These are phyloP conservation scores for Blakeslea trispora DNA, from an alignment of 371 early-diverging fungal species.

Conservation along the genomic window DNA sequence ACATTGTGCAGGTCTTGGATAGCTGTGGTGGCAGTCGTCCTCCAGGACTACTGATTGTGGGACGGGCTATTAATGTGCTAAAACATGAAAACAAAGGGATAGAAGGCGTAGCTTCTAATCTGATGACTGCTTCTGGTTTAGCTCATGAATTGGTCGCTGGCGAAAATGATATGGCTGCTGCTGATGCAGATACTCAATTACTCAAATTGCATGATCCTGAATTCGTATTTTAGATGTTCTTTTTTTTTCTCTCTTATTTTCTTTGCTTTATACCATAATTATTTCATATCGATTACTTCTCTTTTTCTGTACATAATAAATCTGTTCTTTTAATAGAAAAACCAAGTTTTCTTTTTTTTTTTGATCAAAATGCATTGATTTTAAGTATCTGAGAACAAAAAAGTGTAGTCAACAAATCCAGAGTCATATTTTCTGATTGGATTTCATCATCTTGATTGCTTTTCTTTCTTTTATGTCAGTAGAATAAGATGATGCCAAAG, in stretches of 20 bases:
- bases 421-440: not conserved
- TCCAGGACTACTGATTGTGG: constrained; percentile 73
- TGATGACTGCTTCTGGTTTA: constrained; percentile 24
- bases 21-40: constrained; percentile 72
- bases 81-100: constrained; percentile 35
- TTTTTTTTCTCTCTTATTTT: no score
- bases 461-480: no score
- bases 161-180: not conserved
- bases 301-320: constrained; percentile 4
- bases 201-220: constrained; percentile 50
- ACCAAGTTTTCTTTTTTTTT: not conserved
- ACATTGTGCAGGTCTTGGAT: constrained; percentile 64
- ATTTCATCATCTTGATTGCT: no score
- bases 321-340: not conserved
- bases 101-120: constrained; percentile 39
- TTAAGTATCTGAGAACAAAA: no score
- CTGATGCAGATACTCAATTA: constrained; percentile 17
- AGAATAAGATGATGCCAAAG: constrained; percentile 4
- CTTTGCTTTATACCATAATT: not conserved
- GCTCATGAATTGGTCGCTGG: constrained; percentile 7
- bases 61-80: constrained; percentile 56
- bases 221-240: constrained; percentile 30
- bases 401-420: no score
- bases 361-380: no score
- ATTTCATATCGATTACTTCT: not conserved